Percentiles rank a stretch among this genome's conserved stretches.
These are phyloP conservation scores for Exserohilum rostratum DNA, from an alignment of 2,329 filamentous ascomycete species.

Conservation along the genomic window DNA sequence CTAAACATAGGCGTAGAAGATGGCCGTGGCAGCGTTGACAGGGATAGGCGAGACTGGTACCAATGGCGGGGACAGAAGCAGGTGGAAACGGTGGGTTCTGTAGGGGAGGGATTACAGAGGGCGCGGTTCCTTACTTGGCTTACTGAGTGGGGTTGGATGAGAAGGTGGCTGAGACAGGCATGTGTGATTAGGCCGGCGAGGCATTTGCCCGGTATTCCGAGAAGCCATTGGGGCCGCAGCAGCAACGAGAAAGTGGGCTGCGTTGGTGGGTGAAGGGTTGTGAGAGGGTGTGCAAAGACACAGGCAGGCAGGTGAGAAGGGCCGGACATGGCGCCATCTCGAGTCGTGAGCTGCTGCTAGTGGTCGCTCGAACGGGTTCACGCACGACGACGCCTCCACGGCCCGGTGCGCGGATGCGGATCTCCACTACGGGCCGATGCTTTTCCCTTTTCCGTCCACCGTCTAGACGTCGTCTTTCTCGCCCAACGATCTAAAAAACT, in stretches of 20 bases:
- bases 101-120: neutral
- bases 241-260: neutral
- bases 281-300: too few species aligned
- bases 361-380: neutral
- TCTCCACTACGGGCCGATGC: constrained; percentile 2
- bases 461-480: neutral
- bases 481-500: neutral
- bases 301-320: neutral
- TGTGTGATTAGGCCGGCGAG: constrained; percentile 5
- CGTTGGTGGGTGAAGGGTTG: neutral
- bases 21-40: neutral
- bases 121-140: neutral
- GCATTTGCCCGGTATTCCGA: neutral
- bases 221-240: neutral
- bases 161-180: constrained; percentile 3
- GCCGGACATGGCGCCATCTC: neutral
- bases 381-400: constrained; percentile 1
- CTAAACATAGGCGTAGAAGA: constrained; percentile 10
- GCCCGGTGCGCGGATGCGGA: neutral
- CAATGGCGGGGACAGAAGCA: neutral
- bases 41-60: neutral
- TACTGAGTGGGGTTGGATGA: constrained; percentile 1
- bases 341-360: neutral
- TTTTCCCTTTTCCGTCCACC: neutral
- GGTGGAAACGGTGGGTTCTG: neutral